A percentile compares a stretch with the other conserved stretches of the same genome.
phyloP scores from a whole-genome alignment of 2,329 filamentous ascomycete species.

The Pestalotiopsis sp. region DNA sequence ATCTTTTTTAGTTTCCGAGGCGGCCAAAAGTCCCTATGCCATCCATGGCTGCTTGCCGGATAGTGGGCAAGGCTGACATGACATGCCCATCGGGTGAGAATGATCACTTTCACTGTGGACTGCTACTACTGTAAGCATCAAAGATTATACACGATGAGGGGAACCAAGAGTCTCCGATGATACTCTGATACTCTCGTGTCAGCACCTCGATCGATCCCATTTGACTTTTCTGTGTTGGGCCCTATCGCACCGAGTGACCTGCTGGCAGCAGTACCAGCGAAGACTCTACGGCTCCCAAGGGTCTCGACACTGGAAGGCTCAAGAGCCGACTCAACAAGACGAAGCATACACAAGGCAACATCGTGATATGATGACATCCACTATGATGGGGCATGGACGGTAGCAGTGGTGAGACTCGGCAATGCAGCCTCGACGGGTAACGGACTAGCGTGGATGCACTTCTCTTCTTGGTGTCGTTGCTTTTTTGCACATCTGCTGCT shows the following conservation, averaged over 20 bases:
- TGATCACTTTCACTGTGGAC: background rate
- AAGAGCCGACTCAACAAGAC: no score
- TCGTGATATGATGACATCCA: no score
- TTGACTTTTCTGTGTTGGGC: no score
- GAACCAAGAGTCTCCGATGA: background rate
- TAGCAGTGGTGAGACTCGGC: background rate
- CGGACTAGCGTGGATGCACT: slow-evolving; percentile 10
- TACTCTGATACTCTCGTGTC: no score
- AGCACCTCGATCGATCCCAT: no score
- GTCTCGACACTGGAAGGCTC: no score
- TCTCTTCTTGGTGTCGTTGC: background rate
- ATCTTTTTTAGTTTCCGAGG: background rate
- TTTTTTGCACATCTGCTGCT: background rate
- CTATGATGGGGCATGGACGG: background rate
- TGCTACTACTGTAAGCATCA: background rate
- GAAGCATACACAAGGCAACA: no score
- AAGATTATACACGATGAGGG: background rate
- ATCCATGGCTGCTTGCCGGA: background rate
- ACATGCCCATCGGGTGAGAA: background rate
- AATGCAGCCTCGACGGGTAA: slow-evolving; percentile 5
- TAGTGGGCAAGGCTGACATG: slow-evolving; percentile 4
- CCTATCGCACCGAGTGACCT: no score
- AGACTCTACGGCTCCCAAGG: no score
- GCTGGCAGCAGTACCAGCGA: no score
- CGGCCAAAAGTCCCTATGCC: background rate